Evolutionary conservation across 257 asterid species (phyloP).

Genomic region (Solanum bukasovii): DNA sequence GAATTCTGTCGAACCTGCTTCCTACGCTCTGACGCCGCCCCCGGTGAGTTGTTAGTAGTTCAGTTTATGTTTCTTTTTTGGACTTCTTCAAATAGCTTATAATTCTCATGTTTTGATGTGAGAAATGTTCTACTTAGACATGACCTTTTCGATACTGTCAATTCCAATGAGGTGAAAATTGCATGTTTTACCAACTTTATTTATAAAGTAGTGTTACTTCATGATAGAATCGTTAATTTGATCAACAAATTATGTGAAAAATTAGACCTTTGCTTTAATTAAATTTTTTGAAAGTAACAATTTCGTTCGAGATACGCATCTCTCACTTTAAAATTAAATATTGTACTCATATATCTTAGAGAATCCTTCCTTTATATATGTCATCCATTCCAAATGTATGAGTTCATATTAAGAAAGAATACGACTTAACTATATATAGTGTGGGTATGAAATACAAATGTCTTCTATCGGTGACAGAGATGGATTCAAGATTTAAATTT

Average conservation of each 20-base stretch:
- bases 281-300: background rate
- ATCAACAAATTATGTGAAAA: background rate
- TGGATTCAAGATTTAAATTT: no score
- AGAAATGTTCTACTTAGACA: background rate
- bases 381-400: background rate
- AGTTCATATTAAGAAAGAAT: no score
- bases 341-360: background rate
- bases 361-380: background rate
- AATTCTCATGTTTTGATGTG: background rate
- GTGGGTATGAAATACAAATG: background rate
- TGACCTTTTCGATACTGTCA: background rate
- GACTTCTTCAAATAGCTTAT: background rate
- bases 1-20: background rate
- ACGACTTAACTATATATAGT: background rate
- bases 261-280: no score
- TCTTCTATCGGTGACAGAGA: background rate
- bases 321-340: background rate
- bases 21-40: background rate
- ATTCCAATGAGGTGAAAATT: background rate
- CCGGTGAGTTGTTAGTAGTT: background rate
- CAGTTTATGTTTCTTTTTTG: background rate
- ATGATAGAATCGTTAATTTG: background rate
- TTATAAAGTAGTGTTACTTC: background rate
- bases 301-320: background rate
- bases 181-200: background rate